Base-by-base conservation (phyloP, 1,284 basidiomycete species). In the Cutaneotrichosporon cyanovorans region DNA sequence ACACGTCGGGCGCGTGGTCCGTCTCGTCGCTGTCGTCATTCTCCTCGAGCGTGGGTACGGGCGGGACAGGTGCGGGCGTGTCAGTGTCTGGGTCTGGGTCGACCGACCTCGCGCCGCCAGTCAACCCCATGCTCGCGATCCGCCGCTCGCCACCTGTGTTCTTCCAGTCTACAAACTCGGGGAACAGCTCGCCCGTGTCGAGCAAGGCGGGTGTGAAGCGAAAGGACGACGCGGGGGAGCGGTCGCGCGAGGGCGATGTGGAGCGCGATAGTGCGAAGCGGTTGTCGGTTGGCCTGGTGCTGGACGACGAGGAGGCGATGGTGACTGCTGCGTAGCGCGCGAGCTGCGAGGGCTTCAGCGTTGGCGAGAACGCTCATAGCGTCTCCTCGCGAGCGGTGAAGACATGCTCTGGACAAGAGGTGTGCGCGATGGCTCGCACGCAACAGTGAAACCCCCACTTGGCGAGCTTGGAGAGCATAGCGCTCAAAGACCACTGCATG, bases 61-160 rank as follows among this genome's bases (percentile, higher is more conserved):
- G n/a, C n/a, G n/a, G n/a, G 40, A 43, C 18, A 36, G 32, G 25
- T 37, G 40, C 19, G 42, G 37, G 1, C 37, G 25, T n/a, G n/a
- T n/a, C n/a, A n/a, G n/a, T n/a, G n/a, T n/a, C n/a, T 23, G 16
- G 38, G 28, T 39, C 32, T 23, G 31, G n/a, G 37, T 44, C 32
- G 44, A 45, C 22, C 46, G 48, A 28, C 28, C 45, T 48, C 22
- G 16, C 37, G 19, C 32, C 48, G n/a, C 52, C 59, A 6, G 25
- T 53, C 14, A 65, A 62, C 50, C 57, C 61, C 4, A 58, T 61
- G 12, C 39, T 46, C 15, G 37, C 55, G 2, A 53, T 65, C 31
- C 49, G 64, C 38, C 51, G 62, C 14, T 63, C 63, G 10, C 59
- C 56, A 11, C 60, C 64, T 1, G 57, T 62, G 8, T 66, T 67